Evolutionary conservation across 768 basidiomycete species (phyloP), one percentile per base, ranked within the genome.

Genomic region (Podaxis sp.): DNA sequence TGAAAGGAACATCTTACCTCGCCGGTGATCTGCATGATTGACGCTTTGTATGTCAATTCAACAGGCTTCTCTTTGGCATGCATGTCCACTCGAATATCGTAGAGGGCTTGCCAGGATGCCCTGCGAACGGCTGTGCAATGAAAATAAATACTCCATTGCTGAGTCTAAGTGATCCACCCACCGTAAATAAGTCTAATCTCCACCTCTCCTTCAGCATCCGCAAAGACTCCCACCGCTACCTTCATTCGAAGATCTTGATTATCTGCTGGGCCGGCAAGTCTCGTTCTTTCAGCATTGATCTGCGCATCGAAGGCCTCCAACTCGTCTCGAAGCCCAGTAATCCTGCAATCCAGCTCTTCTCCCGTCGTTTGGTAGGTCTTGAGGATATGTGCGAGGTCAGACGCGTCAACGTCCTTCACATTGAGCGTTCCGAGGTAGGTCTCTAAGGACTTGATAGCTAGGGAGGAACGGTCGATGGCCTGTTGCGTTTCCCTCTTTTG

Each of bases 81-180:
- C 75, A 79, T 76, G 61, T 79, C 70, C 3, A 79, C 79, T 6
- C 78, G 74, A 15, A 81, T 74, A 58, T 81, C 80, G 52, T 80
- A 81, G 3, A 66, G 67, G 0, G 78, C 76, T 24, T 59, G 68
- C 79, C 81, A 81, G 13, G 66, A 74, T 0, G 78, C 79, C 17
- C 64, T 66, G 5, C 55, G 56, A 0, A 80, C 78, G 24, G 74
- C 80, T 82, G 46, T 5, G 56, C 22, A 13, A 40, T 4, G 22
- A 19, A 29, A 9, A 17, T 64, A 4, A 46, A 22, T 25, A 33
- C 22, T 22, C 9, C 47, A 17, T 11, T 15, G 12, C 24, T 36
- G 47, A 22, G 4, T 38, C 15, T 33, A 8, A 29, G n/a, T 19
- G 22, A 19, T 19, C 11, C 13, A 61, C 74, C 33, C 38, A 79